Evolutionary conservation across 345 rosid species (phyloP).

Genomic region (Bruguiera parviflora): DNA sequence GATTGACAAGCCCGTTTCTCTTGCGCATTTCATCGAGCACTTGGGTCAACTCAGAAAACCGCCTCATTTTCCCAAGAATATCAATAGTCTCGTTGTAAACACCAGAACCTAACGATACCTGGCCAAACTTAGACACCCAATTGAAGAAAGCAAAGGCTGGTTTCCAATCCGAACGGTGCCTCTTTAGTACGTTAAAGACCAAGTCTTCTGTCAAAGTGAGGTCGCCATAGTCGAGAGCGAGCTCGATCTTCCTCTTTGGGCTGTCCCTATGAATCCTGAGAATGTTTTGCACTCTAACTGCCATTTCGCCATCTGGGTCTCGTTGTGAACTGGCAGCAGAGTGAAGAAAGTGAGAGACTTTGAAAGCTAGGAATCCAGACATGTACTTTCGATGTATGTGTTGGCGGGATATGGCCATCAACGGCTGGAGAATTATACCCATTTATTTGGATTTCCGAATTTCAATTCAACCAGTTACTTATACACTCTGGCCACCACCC

Average conservation of each 20-base stretch:
- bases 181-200: slow-evolving; percentile 39
- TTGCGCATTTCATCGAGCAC: slow-evolving; percentile 68
- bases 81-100: slow-evolving; percentile 59
- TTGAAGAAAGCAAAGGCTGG: slow-evolving; percentile 46
- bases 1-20: slow-evolving; percentile 50
- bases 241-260: slow-evolving; percentile 45
- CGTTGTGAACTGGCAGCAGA: slow-evolving; percentile 21
- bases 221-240: slow-evolving; percentile 44
- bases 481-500: no score
- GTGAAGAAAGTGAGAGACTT: slow-evolving; percentile 23
- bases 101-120: slow-evolving; percentile 30
- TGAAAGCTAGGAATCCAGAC: no score
- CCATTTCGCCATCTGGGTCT: slow-evolving; percentile 21
- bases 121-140: slow-evolving; percentile 39
- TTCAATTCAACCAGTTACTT: no score
- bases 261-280: slow-evolving; percentile 44
- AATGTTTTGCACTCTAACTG: slow-evolving; percentile 32
- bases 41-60: slow-evolving; percentile 48
- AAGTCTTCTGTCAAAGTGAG: slow-evolving; percentile 39
- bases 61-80: slow-evolving; percentile 58
- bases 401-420: no score
- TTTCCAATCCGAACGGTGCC: slow-evolving; percentile 63
- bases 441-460: no score
- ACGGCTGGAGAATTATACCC: no score
- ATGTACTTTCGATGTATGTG: no score